Percentiles rank a stretch among this genome's conserved stretches.
These are phyloP conservation scores for Adansonia rubrostipa DNA, from an alignment of 441 rosid species.

Conservation along the genomic window DNA sequence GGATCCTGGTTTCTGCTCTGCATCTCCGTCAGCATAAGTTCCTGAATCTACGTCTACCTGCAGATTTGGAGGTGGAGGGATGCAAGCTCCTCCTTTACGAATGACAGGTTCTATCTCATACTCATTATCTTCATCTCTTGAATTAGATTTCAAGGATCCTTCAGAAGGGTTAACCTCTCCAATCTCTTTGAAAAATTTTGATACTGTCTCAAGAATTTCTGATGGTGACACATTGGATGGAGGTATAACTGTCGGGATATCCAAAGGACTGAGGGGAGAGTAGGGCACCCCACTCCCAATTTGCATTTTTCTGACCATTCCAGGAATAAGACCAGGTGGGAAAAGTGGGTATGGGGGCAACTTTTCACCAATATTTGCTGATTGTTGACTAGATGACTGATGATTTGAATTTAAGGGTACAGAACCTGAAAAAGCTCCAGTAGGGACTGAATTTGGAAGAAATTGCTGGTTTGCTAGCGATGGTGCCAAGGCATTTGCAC, in stretches of 20 bases:
- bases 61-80: conserved; percentile 90
- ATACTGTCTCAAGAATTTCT: conserved; percentile 79
- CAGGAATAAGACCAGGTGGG: conserved; percentile 98
- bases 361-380: conserved; percentile 60
- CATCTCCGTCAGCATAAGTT: conserved; percentile 77
- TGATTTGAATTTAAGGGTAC: conserved; percentile 59
- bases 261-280: conserved; percentile 92
- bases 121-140: conserved; percentile 70
- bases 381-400: conserved; percentile 53
- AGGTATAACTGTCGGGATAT: conserved; percentile 89
- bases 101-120: conserved; percentile 67
- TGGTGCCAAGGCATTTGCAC: conserved; percentile 39
- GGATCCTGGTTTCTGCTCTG: conserved; percentile 67
- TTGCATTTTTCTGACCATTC: conserved; percentile 98
- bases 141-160: conserved; percentile 70
- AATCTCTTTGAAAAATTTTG: conserved; percentile 89
- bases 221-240: conserved; percentile 79
- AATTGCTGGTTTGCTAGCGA: conserved; percentile 61
- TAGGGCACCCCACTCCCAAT: conserved; percentile 99
- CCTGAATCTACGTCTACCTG: conserved; percentile 94
- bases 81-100: conserved; percentile 95
- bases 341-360: conserved; percentile 92
- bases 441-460: conserved; percentile 56
- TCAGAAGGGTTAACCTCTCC: conserved; percentile 95
- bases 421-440: conserved; percentile 64